Conservation (phyloP, 805 yeast species). For the Spathaspora hagerdaliae region DNA sequence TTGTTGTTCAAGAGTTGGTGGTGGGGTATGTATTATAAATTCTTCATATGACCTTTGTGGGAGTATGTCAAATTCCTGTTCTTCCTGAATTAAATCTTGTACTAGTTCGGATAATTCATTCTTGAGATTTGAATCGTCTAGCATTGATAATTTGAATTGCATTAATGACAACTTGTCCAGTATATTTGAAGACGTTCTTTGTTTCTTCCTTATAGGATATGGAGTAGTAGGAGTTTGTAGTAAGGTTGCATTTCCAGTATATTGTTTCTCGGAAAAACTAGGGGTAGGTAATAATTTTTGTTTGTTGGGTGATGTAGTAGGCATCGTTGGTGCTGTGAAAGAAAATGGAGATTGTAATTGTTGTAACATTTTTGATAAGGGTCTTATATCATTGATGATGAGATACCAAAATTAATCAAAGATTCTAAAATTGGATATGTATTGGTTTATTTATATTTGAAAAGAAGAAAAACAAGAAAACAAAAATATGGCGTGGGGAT, state of each 20-base stretch:
- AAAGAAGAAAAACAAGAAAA: not conserved
- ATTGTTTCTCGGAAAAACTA: not conserved
- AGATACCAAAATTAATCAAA: not conserved
- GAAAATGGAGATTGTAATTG: conserved; percentile 3
- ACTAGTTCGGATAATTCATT: not conserved
- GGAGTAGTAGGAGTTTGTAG: not conserved
- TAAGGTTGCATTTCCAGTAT: not conserved
- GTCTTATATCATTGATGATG: conserved; percentile 1
- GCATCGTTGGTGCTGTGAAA: not conserved
- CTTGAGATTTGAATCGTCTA: conserved; percentile 1
- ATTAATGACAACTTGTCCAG: conserved; percentile 1
- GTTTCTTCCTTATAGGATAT: not conserved
- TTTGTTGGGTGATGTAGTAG: not conserved
- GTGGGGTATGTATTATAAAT: conserved; percentile 1
- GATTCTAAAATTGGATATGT: not conserved
- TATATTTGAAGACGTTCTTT: not conserved
- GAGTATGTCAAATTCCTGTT: not conserved
- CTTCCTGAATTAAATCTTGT: not conserved
- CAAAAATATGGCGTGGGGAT: too few species aligned
- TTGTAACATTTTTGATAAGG: not conserved
- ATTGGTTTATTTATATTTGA: not conserved
- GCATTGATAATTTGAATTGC: not conserved
- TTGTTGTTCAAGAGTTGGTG: not conserved
- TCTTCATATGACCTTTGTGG: conserved; percentile 2
- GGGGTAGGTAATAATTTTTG: conserved; percentile 1